Conservation (phyloP, 75 land plant species). For the Pinus albicaulis region DNA sequence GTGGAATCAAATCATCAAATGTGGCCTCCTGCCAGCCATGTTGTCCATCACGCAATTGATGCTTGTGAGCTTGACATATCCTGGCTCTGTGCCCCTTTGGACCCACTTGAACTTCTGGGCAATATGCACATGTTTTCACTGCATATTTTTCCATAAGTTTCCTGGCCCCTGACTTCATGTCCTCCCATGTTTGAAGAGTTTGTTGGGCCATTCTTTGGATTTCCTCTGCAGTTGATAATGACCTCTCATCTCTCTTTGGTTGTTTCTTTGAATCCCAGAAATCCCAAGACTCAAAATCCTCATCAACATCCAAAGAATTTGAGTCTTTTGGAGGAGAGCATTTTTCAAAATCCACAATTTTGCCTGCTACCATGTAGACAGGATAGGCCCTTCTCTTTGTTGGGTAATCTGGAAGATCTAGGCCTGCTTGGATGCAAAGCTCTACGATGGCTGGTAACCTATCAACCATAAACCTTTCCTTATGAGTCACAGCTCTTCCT, state of each 20-base stretch:
- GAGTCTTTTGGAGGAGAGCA: conserved; percentile 55
- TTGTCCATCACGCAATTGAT: conserved; percentile 75
- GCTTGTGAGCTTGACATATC: conserved; percentile 73
- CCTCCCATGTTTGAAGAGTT: conserved; percentile 61
- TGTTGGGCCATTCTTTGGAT: conserved; percentile 36
- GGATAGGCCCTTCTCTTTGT: conserved; percentile 78
- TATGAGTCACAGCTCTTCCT: conserved; percentile 59
- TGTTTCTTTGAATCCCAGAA: conserved; percentile 12
- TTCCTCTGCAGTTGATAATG: conserved; percentile 28
- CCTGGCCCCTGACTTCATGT: conserved; percentile 61
- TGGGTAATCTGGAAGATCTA: conserved; percentile 80
- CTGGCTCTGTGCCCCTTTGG: conserved; percentile 67
- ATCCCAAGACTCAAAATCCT: conserved; percentile 26
- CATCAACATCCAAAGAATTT: conserved; percentile 24
- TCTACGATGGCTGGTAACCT: conserved; percentile 85
- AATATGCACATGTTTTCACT: conserved; percentile 85
- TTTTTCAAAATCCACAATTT: conserved; percentile 56
- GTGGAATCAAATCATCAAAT: conserved; percentile 80
- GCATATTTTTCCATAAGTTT: conserved; percentile 67
- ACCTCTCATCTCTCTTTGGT: conserved; percentile 3
- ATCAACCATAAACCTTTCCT: conserved; percentile 59
- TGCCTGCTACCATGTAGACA: conserved; percentile 41
- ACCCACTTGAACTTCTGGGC: conserved; percentile 85
- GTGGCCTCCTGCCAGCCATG: conserved; percentile 87
- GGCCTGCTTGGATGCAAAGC: conserved; percentile 97